These are phyloP conservation scores for Zygoascus sp. DNA, from an alignment of 1,139 yeast genomes.

Conservation along the genomic window DNA sequence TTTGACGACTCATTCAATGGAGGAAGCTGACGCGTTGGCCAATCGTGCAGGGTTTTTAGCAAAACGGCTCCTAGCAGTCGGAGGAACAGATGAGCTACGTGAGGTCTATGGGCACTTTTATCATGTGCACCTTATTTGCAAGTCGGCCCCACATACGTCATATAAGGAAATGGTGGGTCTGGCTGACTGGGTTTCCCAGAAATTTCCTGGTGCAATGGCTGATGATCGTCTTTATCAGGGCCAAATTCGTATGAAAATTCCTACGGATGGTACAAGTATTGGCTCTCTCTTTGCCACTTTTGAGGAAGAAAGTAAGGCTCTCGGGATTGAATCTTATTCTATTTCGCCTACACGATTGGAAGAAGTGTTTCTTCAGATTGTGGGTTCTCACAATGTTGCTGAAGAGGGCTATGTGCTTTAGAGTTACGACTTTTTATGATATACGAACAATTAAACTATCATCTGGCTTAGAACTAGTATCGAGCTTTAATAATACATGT, in stretches of 20 bases:
- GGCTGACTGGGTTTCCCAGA: constrained; percentile 21
- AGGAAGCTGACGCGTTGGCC: constrained; percentile 39
- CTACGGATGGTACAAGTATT: constrained; percentile 19
- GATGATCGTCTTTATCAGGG: constrained; percentile 35
- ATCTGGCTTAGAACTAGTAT: not conserved
- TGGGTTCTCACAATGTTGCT: constrained; percentile 22
- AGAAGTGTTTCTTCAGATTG: constrained; percentile 35
- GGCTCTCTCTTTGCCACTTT: constrained; percentile 29
- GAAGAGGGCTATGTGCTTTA: constrained; percentile 8
- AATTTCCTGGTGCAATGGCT: constrained; percentile 25
- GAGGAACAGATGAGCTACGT: constrained; percentile 31
- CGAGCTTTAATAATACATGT: not conserved
- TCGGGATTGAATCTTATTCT: constrained; percentile 33
- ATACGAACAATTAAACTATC: not conserved
- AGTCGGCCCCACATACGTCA: constrained; percentile 28
- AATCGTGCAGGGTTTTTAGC: constrained; percentile 37
- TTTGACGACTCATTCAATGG: constrained; percentile 39
- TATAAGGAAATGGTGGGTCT: constrained; percentile 26
- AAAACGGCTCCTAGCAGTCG: constrained; percentile 33
- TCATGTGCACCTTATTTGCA: constrained; percentile 32
- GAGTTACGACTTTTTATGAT: not conserved
- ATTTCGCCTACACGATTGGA: constrained; percentile 34
- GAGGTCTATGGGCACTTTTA: constrained; percentile 29
- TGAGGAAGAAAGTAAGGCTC: constrained; percentile 26
- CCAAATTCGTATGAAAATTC: constrained; percentile 32